Percentiles rank a stretch among this genome's conserved stretches.
Evolutionary conservation across 148 eudicot species (phyloP).

Genomic region (Rhododendron griersonianum): DNA sequence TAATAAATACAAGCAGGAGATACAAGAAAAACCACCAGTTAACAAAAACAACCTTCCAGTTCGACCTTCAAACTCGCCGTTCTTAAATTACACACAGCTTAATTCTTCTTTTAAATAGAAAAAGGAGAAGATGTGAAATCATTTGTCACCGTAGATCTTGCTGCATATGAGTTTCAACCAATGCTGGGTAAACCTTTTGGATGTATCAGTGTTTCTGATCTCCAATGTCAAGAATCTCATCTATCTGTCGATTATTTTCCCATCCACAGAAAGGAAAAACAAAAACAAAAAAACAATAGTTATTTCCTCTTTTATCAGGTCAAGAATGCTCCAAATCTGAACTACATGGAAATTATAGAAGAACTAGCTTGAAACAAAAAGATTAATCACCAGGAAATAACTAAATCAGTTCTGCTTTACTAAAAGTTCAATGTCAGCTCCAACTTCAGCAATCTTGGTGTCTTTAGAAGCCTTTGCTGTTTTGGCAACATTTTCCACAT

Average conservation of each 20-base stretch:
- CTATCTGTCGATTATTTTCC: neutral
- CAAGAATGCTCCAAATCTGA: neutral
- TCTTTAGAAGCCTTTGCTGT: conserved; percentile 67
- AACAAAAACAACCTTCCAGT: neutral
- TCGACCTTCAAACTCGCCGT: neutral
- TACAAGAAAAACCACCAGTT: neutral
- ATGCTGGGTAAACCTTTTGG: neutral
- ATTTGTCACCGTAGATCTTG: neutral
- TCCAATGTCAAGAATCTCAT: neutral
- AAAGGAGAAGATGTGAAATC: neutral
- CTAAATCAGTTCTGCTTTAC: conserved; percentile 34
- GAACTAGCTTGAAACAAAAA: neutral
- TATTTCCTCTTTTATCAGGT: neutral
- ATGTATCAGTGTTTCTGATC: neutral
- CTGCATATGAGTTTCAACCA: neutral
- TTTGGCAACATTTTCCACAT: conserved; percentile 71
- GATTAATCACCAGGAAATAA: neutral
- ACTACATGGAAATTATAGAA: neutral
- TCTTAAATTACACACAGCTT: neutral
- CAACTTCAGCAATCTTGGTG: conserved; percentile 77
- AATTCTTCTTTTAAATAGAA: neutral
- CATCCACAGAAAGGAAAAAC: no score
- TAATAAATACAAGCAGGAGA: neutral
- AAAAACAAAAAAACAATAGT: neutral
- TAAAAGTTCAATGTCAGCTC: conserved; percentile 65